Conservation (phyloP, 202 grass and related monocot genomes). For the Eragrostis tef region DNA sequence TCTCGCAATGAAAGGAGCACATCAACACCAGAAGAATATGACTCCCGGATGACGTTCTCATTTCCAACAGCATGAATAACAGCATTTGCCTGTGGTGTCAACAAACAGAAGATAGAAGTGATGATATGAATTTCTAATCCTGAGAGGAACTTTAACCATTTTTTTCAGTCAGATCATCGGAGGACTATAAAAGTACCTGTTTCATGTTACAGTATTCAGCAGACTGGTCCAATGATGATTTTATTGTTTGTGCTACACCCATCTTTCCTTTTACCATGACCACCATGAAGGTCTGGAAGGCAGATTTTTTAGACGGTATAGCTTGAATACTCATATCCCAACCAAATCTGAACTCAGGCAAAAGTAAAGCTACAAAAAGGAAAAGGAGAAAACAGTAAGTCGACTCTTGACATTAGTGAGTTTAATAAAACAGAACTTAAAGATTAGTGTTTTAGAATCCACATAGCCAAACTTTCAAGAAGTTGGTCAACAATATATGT, state of each 20-base stretch:
- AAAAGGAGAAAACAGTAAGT: constrained; percentile 13
- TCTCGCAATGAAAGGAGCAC: constrained; percentile 74
- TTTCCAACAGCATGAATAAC: constrained; percentile 69
- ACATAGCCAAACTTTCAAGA: not conserved
- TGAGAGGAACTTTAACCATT: constrained; percentile 16
- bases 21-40: constrained; percentile 68
- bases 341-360: constrained; percentile 91
- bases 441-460: constrained; percentile 23
- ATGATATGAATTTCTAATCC: constrained; percentile 14
- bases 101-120: constrained; percentile 8
- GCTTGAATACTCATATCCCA: constrained; percentile 78
- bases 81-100: constrained; percentile 57
- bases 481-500: constrained; percentile 5
- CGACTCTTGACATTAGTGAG: not conserved
- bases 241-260: constrained; percentile 54
- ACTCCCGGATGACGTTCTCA: constrained; percentile 68
- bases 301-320: constrained; percentile 66
- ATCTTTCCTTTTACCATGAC: constrained; percentile 69
- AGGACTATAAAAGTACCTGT: constrained; percentile 58
- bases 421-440: constrained; percentile 15
- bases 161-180: constrained; percentile 25
- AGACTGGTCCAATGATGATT: constrained; percentile 56
- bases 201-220: constrained; percentile 63
- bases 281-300: constrained; percentile 93
- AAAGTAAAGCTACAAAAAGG: constrained; percentile 69